Evolutionary conservation across 2,329 filamentous ascomycete species (phyloP), one percentile per base, ranked within the genome.

Genomic region (Ceratocystis variospora): DNA sequence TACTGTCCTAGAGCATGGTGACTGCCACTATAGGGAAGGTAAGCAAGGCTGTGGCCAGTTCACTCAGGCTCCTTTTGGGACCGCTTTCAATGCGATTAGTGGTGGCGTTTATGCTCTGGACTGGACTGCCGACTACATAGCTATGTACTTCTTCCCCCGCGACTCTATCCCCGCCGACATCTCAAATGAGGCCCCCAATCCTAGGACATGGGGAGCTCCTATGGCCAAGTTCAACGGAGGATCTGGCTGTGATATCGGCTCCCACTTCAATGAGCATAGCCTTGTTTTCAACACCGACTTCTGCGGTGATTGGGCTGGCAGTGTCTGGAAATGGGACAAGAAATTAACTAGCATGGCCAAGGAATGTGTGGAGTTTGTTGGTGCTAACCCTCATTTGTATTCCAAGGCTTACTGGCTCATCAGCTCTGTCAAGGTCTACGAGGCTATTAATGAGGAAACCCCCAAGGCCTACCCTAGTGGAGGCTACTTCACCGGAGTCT

Each of bases 251-350:
- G 77, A 92, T 71, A 87, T 96, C 69, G 78, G 85, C 68, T 70
- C 76, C 1, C 81, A 87, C 74, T 95, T 96, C 77, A 77, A 78
- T 68, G 76, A 87, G 68, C 82, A 96, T 77, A 83, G 87, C 71
- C 85, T 96, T 69, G 83, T 93, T 69, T 86, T 94, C 75, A 85
- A 93, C 76, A 94, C 86, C 0, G 88, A 88, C 5, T 90, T 96
- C 74, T 96, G 92, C 75, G 92, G 92, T 22, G 83, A 87, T 72
- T 96, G 91, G 91, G 91, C 91, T 6, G 89, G 89, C 28, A 67
- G 69, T 3, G 83, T 86, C 44, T 96, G 88, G 87, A 71, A 72
- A 62, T 72, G 74, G 41, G 80, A 85, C 68, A 69, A 75, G 3
- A 79, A 81, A 55, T 92, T 88, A 74, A 76, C 80, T 1, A 76